Percentiles rank a stretch among this genome's conserved stretches.
phyloP scores from a whole-genome alignment of 306 rosid genomes.

The Comarum palustre region DNA sequence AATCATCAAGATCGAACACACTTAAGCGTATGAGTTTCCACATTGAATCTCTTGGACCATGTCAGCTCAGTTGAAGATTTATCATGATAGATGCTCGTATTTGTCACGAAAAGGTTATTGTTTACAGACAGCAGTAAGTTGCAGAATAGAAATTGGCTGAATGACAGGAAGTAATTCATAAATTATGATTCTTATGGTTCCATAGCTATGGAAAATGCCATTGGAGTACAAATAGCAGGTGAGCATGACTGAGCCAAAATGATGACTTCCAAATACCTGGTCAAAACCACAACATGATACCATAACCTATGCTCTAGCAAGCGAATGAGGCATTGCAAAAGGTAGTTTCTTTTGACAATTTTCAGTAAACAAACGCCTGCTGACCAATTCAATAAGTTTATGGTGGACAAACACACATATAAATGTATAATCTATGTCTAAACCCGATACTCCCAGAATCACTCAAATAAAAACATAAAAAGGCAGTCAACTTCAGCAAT shows the following conservation, averaged over 20 bases:
- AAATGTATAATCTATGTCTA: neutral
- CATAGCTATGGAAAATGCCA: constrained; percentile 14
- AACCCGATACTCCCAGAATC: neutral
- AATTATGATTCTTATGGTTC: neutral
- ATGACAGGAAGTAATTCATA: neutral
- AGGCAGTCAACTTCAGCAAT: constrained; percentile 23
- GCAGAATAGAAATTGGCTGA: neutral
- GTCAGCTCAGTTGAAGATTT: neutral
- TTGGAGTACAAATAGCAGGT: neutral
- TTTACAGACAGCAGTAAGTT: constrained; percentile 6
- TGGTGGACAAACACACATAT: constrained; percentile 6
- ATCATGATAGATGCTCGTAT: neutral
- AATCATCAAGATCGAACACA: constrained; percentile 7
- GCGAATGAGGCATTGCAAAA: constrained; percentile 3
- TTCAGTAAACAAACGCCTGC: neutral
- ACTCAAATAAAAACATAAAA: neutral
- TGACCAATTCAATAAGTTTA: neutral
- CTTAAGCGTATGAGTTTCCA: neutral
- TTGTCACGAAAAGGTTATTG: neutral
- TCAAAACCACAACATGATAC: neutral
- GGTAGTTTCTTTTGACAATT: constrained; percentile 5
- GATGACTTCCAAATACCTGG: constrained; percentile 3
- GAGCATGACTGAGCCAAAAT: neutral
- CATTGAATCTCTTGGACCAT: neutral
- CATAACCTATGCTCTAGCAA: neutral